Conservation (phyloP, 768 basidiomycete genomes). For the Mycena capillaripes region DNA sequence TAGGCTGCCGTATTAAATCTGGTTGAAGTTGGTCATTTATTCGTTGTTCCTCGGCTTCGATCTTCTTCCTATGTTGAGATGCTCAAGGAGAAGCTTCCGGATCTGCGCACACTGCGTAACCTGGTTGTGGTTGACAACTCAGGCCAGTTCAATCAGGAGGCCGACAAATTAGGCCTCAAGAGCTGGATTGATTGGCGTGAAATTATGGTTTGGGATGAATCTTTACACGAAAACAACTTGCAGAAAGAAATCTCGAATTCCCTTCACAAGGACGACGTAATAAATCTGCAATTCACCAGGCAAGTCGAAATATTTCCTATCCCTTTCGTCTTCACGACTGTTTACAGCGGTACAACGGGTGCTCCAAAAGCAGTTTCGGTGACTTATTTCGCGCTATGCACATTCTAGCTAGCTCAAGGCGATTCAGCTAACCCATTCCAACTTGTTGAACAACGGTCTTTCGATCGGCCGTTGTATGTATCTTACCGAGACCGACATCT, state of each 20-base stretch:
- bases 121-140: slow-evolving; percentile 79
- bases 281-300: slow-evolving; percentile 92
- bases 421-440: slow-evolving; percentile 80
- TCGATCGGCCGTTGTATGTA: slow-evolving; percentile 81
- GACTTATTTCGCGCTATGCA: slow-evolving; percentile 37
- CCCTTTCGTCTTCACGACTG: neutral
- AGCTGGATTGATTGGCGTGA: slow-evolving; percentile 81
- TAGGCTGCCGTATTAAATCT: slow-evolving; percentile 75
- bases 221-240: slow-evolving; percentile 54
- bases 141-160: slow-evolving; percentile 51
- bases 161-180: slow-evolving; percentile 58
- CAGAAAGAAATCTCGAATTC: slow-evolving; percentile 58
- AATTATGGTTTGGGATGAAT: slow-evolving; percentile 76
- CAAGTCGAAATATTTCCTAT: slow-evolving; percentile 41
- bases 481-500: slow-evolving; percentile 72
- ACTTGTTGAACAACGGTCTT: slow-evolving; percentile 83
- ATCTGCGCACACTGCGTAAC: slow-evolving; percentile 65
- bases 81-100: slow-evolving; percentile 70
- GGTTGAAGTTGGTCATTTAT: slow-evolving; percentile 76
- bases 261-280: slow-evolving; percentile 74
- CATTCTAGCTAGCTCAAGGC: neutral
- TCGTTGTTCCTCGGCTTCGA: slow-evolving; percentile 79
- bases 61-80: slow-evolving; percentile 74
- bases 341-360: slow-evolving; percentile 81
- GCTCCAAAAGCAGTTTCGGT: slow-evolving; percentile 88